Percentiles rank a stretch among this genome's conserved stretches.
Evolutionary conservation across 2,329 filamentous ascomycete species (phyloP).

Genomic region (Alternaria novae-zelandiae): DNA sequence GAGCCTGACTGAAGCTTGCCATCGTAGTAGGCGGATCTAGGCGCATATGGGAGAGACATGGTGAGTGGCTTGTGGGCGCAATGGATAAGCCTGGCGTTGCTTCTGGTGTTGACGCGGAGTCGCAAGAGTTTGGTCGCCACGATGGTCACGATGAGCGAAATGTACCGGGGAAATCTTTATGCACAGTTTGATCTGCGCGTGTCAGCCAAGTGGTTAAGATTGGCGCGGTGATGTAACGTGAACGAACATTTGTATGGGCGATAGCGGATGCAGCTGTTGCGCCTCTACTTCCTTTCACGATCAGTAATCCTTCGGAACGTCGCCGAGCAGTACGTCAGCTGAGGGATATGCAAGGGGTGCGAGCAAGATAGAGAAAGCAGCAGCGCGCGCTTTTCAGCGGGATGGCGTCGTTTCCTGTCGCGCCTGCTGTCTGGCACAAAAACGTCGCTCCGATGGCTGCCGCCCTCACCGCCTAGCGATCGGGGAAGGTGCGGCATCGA

Average conservation of each 20-base stretch:
- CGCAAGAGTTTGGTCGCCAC: not conserved
- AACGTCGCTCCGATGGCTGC: conserved; percentile 14
- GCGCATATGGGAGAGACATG: conserved; percentile 53
- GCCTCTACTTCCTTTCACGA: conserved; percentile 2
- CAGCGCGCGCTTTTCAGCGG: conserved; percentile 11
- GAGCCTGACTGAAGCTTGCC: conserved; percentile 70
- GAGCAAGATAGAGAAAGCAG: not conserved
- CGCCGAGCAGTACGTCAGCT: not conserved
- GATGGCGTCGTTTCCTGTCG: conserved; percentile 20
- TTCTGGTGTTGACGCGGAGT: not conserved
- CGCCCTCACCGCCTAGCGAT: conserved; percentile 21
- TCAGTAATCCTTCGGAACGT: not conserved
- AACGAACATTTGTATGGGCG: conserved; percentile 2
- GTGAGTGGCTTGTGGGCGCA: conserved; percentile 7
- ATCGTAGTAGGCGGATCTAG: conserved; percentile 75
- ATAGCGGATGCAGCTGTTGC: conserved; percentile 6
- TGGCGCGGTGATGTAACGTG: conserved; percentile 1
- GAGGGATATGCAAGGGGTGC: not conserved
- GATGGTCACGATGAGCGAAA: conserved; percentile 1
- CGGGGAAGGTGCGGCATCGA: conserved; percentile 17
- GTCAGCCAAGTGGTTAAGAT: conserved; percentile 1
- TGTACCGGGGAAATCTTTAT: not conserved
- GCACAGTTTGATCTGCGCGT: not conserved
- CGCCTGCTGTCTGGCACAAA: conserved; percentile 9
- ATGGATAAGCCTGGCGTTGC: not conserved